Evolutionary conservation across 2,329 filamentous ascomycete genomes (phyloP), one percentile per base, ranked within the genome.

Genomic region (Magnaporthiopsis poae): DNA sequence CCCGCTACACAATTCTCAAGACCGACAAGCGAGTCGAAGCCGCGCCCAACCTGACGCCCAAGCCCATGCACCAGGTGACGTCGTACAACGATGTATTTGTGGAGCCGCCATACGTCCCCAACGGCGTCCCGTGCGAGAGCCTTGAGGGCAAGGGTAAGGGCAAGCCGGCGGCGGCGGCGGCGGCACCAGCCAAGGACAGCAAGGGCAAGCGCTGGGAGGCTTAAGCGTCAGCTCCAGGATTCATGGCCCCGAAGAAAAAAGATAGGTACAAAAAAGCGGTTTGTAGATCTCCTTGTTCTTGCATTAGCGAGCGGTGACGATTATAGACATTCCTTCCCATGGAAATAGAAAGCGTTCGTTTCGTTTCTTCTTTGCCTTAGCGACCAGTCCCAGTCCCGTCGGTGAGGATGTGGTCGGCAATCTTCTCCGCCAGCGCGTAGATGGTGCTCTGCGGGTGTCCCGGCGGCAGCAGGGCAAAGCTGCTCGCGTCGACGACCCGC

Each of bases 391-490:
- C 60, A 31, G 31, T 7, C 4, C 31, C 31, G 3, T 31, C 31
- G 5, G 5, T 9, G 11, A 63, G 15, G 5, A 72, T 67, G 31
- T 68, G 39, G 21, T 71, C 62, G 33, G 72, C 68, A 68, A 73
- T 70, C 66, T 72, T 73, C 46, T 72, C 70, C 1, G 71, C 71
- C 52, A 73, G 46, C 2, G 67, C 69, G 61, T 71, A 73, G n/a
- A 73, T 60, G 7, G 68, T 67, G 12, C 59, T 59, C 62, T 68
- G 66, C 3, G 71, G 70, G 61, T 72, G 71, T 1, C 71, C 70
- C 8, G 71, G 68, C n/a, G 67, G 65, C 21, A 69, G 52, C 12
- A 69, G 25, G 0, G 71, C 68, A 35, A 67, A 64, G 25, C 31
- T 68, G 61, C 65, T 70, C 27, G 69, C 70, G 67, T 72, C 70